Evolutionary conservation across 805 yeast species (phyloP), one percentile per base, ranked within the genome.

Genomic region (Pichia californica): DNA sequence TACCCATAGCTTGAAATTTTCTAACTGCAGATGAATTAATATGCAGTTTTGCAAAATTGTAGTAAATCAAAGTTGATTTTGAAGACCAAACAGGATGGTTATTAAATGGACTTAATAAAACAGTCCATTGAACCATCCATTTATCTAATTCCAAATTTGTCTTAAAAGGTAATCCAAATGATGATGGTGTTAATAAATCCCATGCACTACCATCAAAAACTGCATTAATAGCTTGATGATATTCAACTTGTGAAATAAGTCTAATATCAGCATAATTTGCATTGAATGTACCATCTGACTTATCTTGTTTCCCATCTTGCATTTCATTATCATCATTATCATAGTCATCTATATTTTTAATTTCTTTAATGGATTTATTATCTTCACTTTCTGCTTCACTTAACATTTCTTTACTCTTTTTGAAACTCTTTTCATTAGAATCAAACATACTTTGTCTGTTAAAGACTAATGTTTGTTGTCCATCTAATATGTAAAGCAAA

Each of bases 51-150:
- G 88, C 88, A 66, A 81, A 81, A 54, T 81, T 81, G 54, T 81
- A 81, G 55, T 81, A 82, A 34, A 81, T 75, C 46, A 81, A 64
- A 0, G 87, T 80, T 1, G 84, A 78, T 52, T 81, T 81, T 1
- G 83, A 73, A 9, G 83, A 76, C 88, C 88, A 81, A 0, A 70
- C 61, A 31, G 79, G 75, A 25, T 62, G 62, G 16, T 61, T 64
- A 39, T 70, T 70, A 38, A 76, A 70, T 1, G 85, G 83, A 3
- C 83, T 75, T 18, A 81, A 61, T 32, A 81, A 59, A 10, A 82
- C 84, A 0, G 88, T 79, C 88, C 88, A 81, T 18, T 81, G 80
- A 5, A 81, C 85, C 86, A 81, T 81, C 88, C 88, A 81, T 58
- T 74, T 79, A 54, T 81, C 88, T 30, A 81, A 61, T 45, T 80